Evolutionary conservation across 2,329 filamentous ascomycete genomes (phyloP).

Genomic region (Venturia oleaginea): DNA sequence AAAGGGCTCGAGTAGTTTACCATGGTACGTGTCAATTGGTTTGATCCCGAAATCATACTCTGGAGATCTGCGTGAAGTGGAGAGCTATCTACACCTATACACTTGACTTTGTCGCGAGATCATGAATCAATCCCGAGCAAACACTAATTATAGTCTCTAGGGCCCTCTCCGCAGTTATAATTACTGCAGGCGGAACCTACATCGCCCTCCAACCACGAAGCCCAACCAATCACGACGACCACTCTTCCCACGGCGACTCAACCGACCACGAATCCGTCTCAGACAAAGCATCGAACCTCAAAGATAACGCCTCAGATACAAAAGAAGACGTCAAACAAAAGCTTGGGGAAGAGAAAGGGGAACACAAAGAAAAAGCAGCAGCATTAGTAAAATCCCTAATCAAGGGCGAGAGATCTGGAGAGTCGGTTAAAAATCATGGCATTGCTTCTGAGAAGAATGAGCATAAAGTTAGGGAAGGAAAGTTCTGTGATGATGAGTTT

Average conservation of each 20-base stretch:
- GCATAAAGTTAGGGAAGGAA: constrained; percentile 19
- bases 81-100: neutral
- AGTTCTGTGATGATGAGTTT: constrained; percentile 21
- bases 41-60: neutral
- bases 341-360: neutral
- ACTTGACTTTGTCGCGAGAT: neutral
- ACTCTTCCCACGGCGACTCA: neutral
- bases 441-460: constrained; percentile 23
- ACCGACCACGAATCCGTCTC: neutral
- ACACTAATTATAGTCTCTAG: neutral
- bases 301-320: neutral
- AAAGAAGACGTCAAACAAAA: neutral
- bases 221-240: neutral
- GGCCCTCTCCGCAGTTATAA: neutral
- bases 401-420: constrained; percentile 19
- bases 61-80: neutral
- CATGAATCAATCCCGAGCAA: neutral
- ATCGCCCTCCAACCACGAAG: neutral
- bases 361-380: neutral
- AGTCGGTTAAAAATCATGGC: constrained; percentile 21
- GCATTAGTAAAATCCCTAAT: neutral
- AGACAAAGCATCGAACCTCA: neutral
- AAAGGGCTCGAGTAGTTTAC: constrained; percentile 5
- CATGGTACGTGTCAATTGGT: neutral
- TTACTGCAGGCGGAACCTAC: constrained; percentile 6